Conservation (phyloP, 1,284 basidiomycete genomes). For the Fomitopsis pinicola region DNA sequence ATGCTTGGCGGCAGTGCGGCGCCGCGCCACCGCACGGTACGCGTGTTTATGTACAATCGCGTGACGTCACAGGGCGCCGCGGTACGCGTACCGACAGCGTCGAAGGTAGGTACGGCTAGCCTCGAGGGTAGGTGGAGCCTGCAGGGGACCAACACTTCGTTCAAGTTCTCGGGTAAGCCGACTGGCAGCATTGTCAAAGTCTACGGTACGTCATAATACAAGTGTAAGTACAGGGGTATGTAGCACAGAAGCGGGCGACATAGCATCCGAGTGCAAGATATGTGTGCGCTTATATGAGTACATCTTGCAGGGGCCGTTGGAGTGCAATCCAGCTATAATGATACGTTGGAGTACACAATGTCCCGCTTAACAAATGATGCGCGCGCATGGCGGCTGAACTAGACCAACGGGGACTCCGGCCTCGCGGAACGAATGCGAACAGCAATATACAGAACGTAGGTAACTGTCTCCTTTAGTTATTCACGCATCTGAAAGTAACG, state of each 20-base stretch:
- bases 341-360: background rate
- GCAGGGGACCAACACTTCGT: too few species aligned
- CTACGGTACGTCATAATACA: background rate
- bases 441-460: background rate
- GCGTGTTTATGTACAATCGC: conserved; percentile 1
- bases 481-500: background rate
- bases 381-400: background rate
- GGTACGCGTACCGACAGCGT: background rate
- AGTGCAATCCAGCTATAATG: background rate
- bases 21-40: background rate
- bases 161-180: background rate
- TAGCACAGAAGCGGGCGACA: background rate
- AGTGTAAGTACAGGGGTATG: background rate
- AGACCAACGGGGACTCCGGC: background rate
- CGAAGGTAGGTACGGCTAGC: too few species aligned
- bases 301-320: background rate
- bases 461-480: too few species aligned
- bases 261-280: background rate
- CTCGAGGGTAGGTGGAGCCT: too few species aligned
- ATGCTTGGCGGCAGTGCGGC: too few species aligned
- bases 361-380: background rate
- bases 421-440: conserved; percentile 1
- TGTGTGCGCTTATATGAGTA: background rate
- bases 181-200: background rate
- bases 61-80: conserved; percentile 6